Evolutionary conservation across 306 rosid species (phyloP), one percentile per base, ranked within the genome.

Genomic region (Trichosanthes cucumerina): DNA sequence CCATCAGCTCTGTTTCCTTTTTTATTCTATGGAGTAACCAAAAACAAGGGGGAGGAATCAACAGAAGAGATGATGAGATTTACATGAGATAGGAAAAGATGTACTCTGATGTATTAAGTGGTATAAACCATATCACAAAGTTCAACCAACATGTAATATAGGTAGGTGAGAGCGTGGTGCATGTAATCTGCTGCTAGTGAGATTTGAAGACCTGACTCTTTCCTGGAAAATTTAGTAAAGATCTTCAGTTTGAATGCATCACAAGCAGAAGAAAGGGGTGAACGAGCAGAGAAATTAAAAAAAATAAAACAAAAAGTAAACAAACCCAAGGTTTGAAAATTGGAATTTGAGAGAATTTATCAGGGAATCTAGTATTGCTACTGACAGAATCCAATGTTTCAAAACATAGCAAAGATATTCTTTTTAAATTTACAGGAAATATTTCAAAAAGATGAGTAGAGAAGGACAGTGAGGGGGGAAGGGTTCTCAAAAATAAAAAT

Each of bases 141-240:
- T 83, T 84, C 59, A 69, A 56, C 82, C 86, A 64, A 89, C 88
- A 81, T 91, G 44, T 24, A 58, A 58, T 23, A 34, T 11, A 58
- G 6, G 64, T 5, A 59, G 65, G 36, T 59, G 36, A 59, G 16
- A 59, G 12, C 49, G 81, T 79, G 78, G 72, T 91, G 88, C 79
- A 82, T 79, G 80, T 83, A 89, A 85, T 85, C 90, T 66, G 81
- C 81, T 74, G 82, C 86, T 4, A 79, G 81, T 64, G 57, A 64
- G 53, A 82, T 80, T 77, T 79, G 71, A 84, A 64, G 73, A 81
- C 83, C 78, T 74, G 84, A 80, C 87, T 85, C 85, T 77, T 84
- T 79, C 88, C 96, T 90, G 95, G 62, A 78, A 85, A 83, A 46
- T 41, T 65, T 16, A 43, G 28, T 50, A 39, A 49, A 79, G 70